Evolutionary conservation across 2,329 filamentous ascomycete species (phyloP), one percentile per base, ranked within the genome.

Genomic region (Westerdykella aurantiaca): DNA sequence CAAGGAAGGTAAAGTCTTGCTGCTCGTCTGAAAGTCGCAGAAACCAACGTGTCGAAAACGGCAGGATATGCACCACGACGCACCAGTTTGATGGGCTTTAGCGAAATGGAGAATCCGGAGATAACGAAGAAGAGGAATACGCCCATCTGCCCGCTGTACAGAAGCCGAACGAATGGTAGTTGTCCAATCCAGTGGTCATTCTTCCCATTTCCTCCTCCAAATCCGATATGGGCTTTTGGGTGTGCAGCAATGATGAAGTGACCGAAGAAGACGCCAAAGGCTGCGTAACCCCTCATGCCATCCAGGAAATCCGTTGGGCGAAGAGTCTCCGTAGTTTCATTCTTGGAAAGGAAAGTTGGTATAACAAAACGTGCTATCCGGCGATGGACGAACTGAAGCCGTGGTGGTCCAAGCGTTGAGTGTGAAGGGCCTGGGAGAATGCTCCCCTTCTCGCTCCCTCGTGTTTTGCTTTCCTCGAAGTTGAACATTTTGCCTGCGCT

Each of bases 121-220:
- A 46, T 39, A 17, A 43, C 44, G 40, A 46, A 46, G 37, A 46
- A 46, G 16, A 46, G 18, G 31, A 14, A 34, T 5, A 46, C 44
- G 21, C 39, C 38, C 12, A 38, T 21, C 3, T 25, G 39, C 6
- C 44, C 44, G 22, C 29, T 39, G 37, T 39, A 25, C 12, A 46
- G 16, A 2, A 43, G 23, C 9, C 44, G 34, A 12, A 46, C 14
- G 18, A 46, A 43, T n/a, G 45, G 45, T 12, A 47, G 45, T 31
- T 44, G 45, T 2, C 25, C 33, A 10, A 44, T 16, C 37, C 37
- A 43, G 37, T 40, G 34, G 34, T 47, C 45, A 25, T 47, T 23
- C 2, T 18, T 21, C 31, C 45, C 45, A 25, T 44, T 16, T 2
- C n/a, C 13, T 7, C 41, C 38, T 14, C 45, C 37, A 14, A 37